phyloP scores from a whole-genome alignment of 129 eudicot genomes.

The Logfia minima region DNA sequence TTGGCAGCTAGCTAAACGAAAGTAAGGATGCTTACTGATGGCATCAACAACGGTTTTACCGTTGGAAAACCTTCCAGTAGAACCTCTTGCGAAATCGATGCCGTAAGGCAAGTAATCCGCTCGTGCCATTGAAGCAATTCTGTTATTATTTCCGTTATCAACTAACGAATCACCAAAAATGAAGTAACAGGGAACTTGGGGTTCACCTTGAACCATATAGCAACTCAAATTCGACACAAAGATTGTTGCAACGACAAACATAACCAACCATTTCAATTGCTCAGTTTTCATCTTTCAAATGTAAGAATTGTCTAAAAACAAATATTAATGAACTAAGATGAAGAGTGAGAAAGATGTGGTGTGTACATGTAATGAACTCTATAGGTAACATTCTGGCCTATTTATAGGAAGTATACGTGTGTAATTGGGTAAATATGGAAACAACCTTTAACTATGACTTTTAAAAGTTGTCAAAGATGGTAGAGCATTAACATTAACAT shows the following conservation, averaged over 20 bases:
- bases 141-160: slow-evolving; percentile 67
- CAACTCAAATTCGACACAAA: background rate
- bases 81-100: slow-evolving; percentile 55
- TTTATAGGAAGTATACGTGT: background rate
- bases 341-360: background rate
- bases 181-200: slow-evolving; percentile 70
- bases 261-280: slow-evolving; percentile 7
- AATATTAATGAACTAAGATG: background rate
- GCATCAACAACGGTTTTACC: slow-evolving; percentile 61
- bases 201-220: slow-evolving; percentile 31
- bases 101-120: slow-evolving; percentile 75
- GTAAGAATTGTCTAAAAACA: background rate
- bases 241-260: background rate
- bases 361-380: background rate
- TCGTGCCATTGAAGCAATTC: slow-evolving; percentile 46
- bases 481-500: background rate
- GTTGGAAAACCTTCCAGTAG: slow-evolving; percentile 61
- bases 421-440: background rate
- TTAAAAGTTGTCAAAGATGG: background rate
- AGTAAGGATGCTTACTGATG: slow-evolving; percentile 35
- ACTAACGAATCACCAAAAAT: slow-evolving; percentile 72
- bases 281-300: slow-evolving; percentile 1
- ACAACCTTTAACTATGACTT: background rate
- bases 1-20: background rate
- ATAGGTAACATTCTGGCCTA: background rate